Conservation (phyloP, 306 rosid species). For the Vigna radiata region DNA sequence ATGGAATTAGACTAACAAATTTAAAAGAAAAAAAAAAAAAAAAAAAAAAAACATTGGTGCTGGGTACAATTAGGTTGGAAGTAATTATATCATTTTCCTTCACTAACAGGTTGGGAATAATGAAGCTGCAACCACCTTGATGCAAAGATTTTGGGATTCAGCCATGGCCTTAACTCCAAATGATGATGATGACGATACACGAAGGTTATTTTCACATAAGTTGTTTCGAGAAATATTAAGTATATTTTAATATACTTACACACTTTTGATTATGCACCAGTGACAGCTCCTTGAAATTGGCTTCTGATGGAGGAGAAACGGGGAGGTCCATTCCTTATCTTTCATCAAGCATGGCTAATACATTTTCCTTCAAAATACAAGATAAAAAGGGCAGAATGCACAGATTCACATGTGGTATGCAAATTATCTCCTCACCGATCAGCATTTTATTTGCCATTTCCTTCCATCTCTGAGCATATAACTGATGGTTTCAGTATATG, state of each 20-base stretch:
- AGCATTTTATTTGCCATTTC: slow-evolving; percentile 23
- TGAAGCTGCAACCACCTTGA: slow-evolving; percentile 78
- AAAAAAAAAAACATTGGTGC: background rate
- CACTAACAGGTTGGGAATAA: slow-evolving; percentile 75
- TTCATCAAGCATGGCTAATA: slow-evolving; percentile 56
- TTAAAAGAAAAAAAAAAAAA: background rate
- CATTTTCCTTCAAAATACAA: slow-evolving; percentile 83
- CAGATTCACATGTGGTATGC: slow-evolving; percentile 88
- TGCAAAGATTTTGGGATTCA: slow-evolving; percentile 99
- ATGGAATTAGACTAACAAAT: background rate
- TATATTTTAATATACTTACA: slow-evolving; percentile 38
- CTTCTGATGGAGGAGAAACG: slow-evolving; percentile 86
- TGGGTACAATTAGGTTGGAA: slow-evolving; percentile 66
- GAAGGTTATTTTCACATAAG: slow-evolving; percentile 59
- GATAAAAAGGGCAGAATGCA: slow-evolving; percentile 94
- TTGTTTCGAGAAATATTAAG: slow-evolving; percentile 31
- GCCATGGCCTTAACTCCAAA: slow-evolving; percentile 81
- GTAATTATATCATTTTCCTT: slow-evolving; percentile 46
- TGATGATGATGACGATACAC: slow-evolving; percentile 82
- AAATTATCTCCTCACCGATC: slow-evolving; percentile 31
- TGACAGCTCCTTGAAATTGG: slow-evolving; percentile 78
- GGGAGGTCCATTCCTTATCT: slow-evolving; percentile 66
- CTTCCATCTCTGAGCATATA: slow-evolving; percentile 32
- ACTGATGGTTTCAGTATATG: slow-evolving; percentile 28
- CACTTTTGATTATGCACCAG: slow-evolving; percentile 55